Evolutionary conservation across 768 basidiomycete genomes (phyloP), one percentile per base, ranked within the genome.

Genomic region (Suillus spraguei): DNA sequence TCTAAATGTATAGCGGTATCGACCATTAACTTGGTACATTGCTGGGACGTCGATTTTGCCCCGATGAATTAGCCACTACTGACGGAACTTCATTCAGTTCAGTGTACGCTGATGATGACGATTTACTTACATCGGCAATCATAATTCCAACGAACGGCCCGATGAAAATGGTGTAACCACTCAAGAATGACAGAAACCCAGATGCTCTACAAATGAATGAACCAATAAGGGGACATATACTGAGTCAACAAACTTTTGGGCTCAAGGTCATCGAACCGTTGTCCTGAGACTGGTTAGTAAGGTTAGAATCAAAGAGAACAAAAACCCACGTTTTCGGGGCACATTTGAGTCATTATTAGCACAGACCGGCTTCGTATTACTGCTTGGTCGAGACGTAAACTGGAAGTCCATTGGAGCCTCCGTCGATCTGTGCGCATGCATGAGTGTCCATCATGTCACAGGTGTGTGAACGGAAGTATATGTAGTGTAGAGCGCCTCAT

Each of bases 391-490:
- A 67, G 87, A 86, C 10, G 92, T 94, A 79, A 88, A 94, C 72
- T 94, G 87, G 75, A 87, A 95, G 75, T 95, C 92, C 93, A 95
- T 95, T 5, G 93, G 93, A 4, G 89, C 90, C 71, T 94, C 93
- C 56, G 80, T 91, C 14, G 89, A 90, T 68, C 89, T 83, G 61
- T 78, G 73, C 60, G 69, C 60, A 60, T 71, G 68, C 50, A 24
- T 65, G 74, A 65, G 62, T 47, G 64, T 69, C 66, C 74, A 74
- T 75, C n/a, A 44, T 55, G 62, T 54, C 58, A 52, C 63, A 24
- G 39, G 61, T 36, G 33, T 38, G 28, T 58, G 28, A 58, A 17
- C 11, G 9, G 28, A 32, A 41, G 55, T 39, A 13, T 41, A 20
- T 13, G 3, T 16, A 8, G 17, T 17, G 39, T 9, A 20, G 17